A percentile compares a stretch with the other conserved stretches of the same genome.
phyloP scores from a whole-genome alignment of 2,329 filamentous ascomycete species.

The Fusarium sp. region DNA sequence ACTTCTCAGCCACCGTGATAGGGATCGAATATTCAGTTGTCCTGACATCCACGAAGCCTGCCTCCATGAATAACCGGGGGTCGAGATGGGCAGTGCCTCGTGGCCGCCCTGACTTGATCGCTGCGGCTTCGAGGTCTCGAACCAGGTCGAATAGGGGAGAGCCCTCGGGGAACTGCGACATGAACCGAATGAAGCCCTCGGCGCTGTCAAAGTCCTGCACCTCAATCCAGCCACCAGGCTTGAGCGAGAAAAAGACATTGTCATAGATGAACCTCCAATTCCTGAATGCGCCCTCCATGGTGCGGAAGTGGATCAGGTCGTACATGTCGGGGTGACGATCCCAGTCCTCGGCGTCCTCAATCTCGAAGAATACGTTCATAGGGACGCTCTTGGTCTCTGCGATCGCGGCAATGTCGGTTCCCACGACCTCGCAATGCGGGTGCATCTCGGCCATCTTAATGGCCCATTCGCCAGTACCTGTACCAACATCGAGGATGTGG shows the following conservation, averaged over 20 bases:
- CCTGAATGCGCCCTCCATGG: constrained; percentile 66
- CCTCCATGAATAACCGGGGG: constrained; percentile 57
- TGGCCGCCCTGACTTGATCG: constrained; percentile 58
- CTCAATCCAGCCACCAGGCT: constrained; percentile 69
- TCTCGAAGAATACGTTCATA: constrained; percentile 70
- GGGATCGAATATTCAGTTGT: constrained; percentile 62
- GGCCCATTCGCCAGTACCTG: constrained; percentile 66
- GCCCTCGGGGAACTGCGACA: constrained; percentile 54
- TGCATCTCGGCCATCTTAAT: constrained; percentile 66
- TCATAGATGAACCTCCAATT: constrained; percentile 68
- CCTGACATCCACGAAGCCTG: constrained; percentile 65
- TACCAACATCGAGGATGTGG: constrained; percentile 68
- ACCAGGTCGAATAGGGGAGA: constrained; percentile 59
- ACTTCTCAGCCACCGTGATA: constrained; percentile 58
- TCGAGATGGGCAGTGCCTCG: constrained; percentile 60
- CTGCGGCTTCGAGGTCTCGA: constrained; percentile 57
- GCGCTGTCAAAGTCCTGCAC: constrained; percentile 65
- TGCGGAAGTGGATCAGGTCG: constrained; percentile 68
- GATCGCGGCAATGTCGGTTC: constrained; percentile 70
- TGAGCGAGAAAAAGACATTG: constrained; percentile 64
- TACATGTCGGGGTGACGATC: constrained; percentile 63
- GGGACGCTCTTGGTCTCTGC: constrained; percentile 66
- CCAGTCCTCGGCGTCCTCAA: constrained; percentile 72
- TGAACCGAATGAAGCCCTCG: constrained; percentile 49
- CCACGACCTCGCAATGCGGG: constrained; percentile 67